phyloP scores from a whole-genome alignment of 2,329 filamentous ascomycete species.

The Fusarium concolor region DNA sequence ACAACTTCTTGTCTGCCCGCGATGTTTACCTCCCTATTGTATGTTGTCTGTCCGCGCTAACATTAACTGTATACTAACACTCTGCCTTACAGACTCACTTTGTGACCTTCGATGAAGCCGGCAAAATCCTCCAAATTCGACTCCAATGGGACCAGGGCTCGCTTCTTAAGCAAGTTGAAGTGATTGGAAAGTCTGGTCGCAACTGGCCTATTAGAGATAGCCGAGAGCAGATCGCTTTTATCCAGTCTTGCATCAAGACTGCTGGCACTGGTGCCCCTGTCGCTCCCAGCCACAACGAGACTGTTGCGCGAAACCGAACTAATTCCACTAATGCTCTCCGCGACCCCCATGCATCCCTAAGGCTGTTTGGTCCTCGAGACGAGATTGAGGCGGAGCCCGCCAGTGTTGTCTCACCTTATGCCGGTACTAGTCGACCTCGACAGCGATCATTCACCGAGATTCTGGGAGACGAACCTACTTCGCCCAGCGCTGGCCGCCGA shows the following conservation, averaged over 20 bases:
- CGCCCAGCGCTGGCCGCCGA: conserved; percentile 59
- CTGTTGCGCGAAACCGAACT: conserved; percentile 60
- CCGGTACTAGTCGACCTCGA: conserved; percentile 63
- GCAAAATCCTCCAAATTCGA: conserved; percentile 87
- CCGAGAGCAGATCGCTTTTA: conserved; percentile 83
- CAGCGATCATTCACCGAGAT: conserved; percentile 82
- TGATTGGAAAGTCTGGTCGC: conserved; percentile 88
- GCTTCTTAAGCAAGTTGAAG: conserved; percentile 90
- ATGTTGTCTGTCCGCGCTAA: conserved; percentile 53
- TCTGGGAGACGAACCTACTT: conserved; percentile 67
- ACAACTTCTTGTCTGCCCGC: conserved; percentile 91
- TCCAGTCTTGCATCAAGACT: conserved; percentile 69
- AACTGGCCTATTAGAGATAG: conserved; percentile 96
- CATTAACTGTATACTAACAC: conserved; percentile 21
- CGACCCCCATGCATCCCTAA: conserved; percentile 77
- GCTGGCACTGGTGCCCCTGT: conserved; percentile 53
- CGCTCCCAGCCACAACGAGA: conserved; percentile 52
- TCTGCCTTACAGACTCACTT: conserved; percentile 76
- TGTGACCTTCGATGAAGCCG: conserved; percentile 80
- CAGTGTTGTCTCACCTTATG: conserved; percentile 70
- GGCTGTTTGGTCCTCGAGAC: conserved; percentile 79
- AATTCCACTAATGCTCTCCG: conserved; percentile 67
- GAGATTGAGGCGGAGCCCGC: conserved; percentile 63
- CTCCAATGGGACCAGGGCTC: conserved; percentile 96
- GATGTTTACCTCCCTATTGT: conserved; percentile 85